Evolutionary conservation across 352 stramenopile species (phyloP), one percentile per base, ranked within the genome.

Genomic region (Globisporangium nunn): DNA sequence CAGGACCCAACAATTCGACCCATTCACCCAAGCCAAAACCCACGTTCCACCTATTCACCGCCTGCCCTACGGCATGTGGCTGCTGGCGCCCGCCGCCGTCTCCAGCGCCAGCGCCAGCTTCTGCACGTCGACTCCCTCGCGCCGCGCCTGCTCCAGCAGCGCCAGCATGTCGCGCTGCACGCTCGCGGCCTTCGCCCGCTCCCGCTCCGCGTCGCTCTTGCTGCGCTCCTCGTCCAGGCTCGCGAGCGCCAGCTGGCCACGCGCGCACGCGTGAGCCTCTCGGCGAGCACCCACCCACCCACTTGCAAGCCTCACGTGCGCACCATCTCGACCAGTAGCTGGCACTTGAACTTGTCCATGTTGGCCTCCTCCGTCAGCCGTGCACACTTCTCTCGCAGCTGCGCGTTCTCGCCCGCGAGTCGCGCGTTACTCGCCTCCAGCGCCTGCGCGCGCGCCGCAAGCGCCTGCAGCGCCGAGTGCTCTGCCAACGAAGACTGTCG

Each of bases 301-400:
- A 40, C 4, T 8, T 37, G 33, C 33, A 6, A 33, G 12, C 45
- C 23, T 39, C 10, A 35, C 8, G 18, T 12, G 8, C 44, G 1
- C 58, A 88, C 82, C 85, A 95, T 95, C 56, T 95, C 85, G 7
- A 95, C 70, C 52, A 95, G 78, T 33, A 95, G 65, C 55, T 93
- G 81, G 54, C 82, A 91, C 61, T 91, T 95, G 60, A 95, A 95
- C 54, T 92, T 91, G 48, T 91, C 81, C 78, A 95, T 90, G 58
- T 92, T 92, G 45, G 73, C 86, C 48, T 93, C 85, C 47, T 93
- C 81, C 2, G 67, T 79, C 58, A 93, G 68, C 15, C 85, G 81
- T 6, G 59, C 37, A 35, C 70, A 86, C 23, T 74, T 78, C 29
- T 90, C 78, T 39, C 65, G 63, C 31, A 95, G 68, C 47, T 78